Base-by-base conservation (phyloP, 352 stramenopile species). In the Phytopythium aichiense region DNA sequence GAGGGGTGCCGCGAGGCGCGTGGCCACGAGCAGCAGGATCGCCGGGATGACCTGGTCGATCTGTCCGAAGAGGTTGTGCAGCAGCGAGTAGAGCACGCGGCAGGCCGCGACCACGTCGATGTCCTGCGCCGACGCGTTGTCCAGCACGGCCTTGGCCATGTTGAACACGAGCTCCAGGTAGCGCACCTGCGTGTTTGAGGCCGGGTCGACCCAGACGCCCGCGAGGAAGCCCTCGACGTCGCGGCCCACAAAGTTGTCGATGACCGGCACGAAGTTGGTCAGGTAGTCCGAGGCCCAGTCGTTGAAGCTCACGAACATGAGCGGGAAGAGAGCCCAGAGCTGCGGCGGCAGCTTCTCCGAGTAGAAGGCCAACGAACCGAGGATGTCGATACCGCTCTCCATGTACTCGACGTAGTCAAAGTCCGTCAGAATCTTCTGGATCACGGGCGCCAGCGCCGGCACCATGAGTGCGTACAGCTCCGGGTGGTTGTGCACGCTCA, bases 381-480 rank as follows among this genome's bases (percentile, higher is more conserved):
- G 73, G 38, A 98, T 98, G 66, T 99, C 95, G 25, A 99, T 77
- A 13, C 87, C 94, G 64, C 91, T 97, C 72, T 99, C 97, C 69
- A 99, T 90, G 81, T 98, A 99, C 77, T 99, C 97, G 64, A 98
- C 90, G 64, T 94, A 98, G 67, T 99, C 94, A 62, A 98, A 94
- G 67, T 98, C 94, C 30, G 89, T 93, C 49, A 99, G 84, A 60
- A 99, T 96, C 67, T 94, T 92, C 69, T 98, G 90, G n/a, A 99
- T 85, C 12, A 98, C 89, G 13, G 95, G 97, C 8, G 89, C 87
- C 55, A 99, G 94, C 56, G 91, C 91, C 61, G 98, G 94, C 53
- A 99, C 81, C 75, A 98, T 97, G 38, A 94, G 72, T 56, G 76
- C 68, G 67, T 91, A 94, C 42, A 92, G 73, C 71, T 94, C 83